Evolutionary conservation across 371 early-diverging fungal genomes (phyloP), one percentile per base, ranked within the genome.

Genomic region (Capillidium heterosporum): DNA sequence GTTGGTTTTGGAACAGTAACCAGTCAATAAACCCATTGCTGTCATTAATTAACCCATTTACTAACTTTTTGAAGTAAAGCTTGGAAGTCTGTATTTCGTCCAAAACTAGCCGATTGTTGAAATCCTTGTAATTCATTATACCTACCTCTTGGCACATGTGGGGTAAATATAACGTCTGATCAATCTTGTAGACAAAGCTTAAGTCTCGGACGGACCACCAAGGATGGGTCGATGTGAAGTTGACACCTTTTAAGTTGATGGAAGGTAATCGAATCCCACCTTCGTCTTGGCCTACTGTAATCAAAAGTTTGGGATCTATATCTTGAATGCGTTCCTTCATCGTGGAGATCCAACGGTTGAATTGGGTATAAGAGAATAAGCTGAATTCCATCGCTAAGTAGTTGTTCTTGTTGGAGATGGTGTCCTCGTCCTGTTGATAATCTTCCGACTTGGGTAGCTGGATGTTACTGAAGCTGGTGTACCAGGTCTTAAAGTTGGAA

Each of bases 181-280:
- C 54, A 31, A 54, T 54, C 21, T 32, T 23, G 4, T 32, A 40
- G 24, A 32, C 54, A 31, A 31, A 54, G 21, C 29, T 31, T 32
- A 54, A 19, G 31, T 54, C 39, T 17, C 24, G 23, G 17, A 32
- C 23, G 7, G 21, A 17, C 54, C 54, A 54, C 54, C 54, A 54
- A 2, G 54, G 54, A 54, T 54, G 54, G 4, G 54, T 54, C 2
- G 54, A 28, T 3, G 54, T 54, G 32, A 54, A 54, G 17, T 54
- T 39, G 23, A 39, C 23, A 1, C 17, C 54, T 10, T 3, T 5
- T 10, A 8, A 13, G 39, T 32, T 23, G 23, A 32, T 23, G 1
- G 39, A 5, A 7, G 54, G 54, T 19, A 54, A 39, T 10, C 54
- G 31, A 10, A 54, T 13, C 4, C 32, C 32, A 23, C 54, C 54